phyloP scores from a whole-genome alignment of 352 stramenopile genomes.

The Globisporangium mamillatum region DNA sequence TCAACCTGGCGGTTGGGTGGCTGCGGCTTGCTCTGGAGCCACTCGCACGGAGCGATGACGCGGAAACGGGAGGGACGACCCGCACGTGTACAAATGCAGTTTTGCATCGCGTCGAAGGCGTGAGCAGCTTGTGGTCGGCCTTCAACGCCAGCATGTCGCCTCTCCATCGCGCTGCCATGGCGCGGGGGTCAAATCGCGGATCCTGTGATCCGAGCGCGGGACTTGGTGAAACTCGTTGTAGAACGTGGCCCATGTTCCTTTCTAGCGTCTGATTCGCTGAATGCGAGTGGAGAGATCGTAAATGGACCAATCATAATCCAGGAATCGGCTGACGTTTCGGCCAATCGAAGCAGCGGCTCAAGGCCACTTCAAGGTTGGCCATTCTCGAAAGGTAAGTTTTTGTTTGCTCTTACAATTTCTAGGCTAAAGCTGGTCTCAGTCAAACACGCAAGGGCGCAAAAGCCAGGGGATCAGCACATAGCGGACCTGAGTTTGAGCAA shows the following conservation, averaged over 20 bases:
- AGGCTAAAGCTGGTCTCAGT: not conserved
- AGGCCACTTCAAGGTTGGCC: not conserved
- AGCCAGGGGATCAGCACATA: not conserved
- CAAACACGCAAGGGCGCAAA: constrained; percentile 9
- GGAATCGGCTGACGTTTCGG: not conserved
- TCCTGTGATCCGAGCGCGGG: not conserved
- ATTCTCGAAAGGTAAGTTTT: not conserved
- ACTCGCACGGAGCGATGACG: not conserved
- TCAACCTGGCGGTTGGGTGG: constrained; percentile 1
- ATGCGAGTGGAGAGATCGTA: not conserved
- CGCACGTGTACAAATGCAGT: not conserved
- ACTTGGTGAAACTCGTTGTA: not conserved
- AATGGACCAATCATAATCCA: not conserved
- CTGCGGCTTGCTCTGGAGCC: not conserved
- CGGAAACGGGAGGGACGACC: constrained; percentile 4
- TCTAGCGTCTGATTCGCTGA: constrained; percentile 35
- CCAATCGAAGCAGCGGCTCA: not conserved
- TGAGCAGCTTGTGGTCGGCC: not conserved
- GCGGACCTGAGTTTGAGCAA: not conserved
- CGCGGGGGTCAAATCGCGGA: not conserved
- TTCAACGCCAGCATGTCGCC: not conserved
- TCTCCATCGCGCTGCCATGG: not conserved
- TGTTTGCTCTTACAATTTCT: not conserved
- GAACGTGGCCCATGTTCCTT: constrained; percentile 56
- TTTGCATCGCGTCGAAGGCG: not conserved